Evolutionary conservation across 2,329 filamentous ascomycete species (phyloP), one percentile per base, ranked within the genome.

Genomic region (Ophiocordyceps polyrhachis-furcata): DNA sequence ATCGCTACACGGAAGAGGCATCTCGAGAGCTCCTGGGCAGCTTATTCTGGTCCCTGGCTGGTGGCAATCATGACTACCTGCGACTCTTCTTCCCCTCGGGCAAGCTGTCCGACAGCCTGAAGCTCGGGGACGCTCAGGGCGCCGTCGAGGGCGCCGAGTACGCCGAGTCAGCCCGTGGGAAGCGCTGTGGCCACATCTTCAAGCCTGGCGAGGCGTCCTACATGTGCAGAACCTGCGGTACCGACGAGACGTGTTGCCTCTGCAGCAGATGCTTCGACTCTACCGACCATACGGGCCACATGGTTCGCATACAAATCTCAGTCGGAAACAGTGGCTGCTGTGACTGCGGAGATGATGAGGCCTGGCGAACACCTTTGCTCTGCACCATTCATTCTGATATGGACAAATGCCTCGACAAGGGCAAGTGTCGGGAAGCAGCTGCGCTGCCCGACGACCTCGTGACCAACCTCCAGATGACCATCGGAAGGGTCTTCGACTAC

Each of bases 101-200:
- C 13, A 72, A 71, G 38, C 74, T 81, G 9, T 65, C 70, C 25
- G 62, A 68, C n/a, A 66, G 65, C 41, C 81, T 88, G 73, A 91
- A 83, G 61, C 69, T 98, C 37, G 76, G 82, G 49, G 79, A 85
- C 53, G 88, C 88, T 15, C 93, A 98, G 58, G 89, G 88, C 17
- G 85, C 85, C n/a, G 72, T 86, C 47, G 87, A 94, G 56, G 89
- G 91, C 12, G 86, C 89, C 29, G 93, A 98, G 61, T 98, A 96
- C 59, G 91, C 86, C 19, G 83, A 89, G 52, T 82, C 83, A 7
- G 91, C 91, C 14, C 78, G 86, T 52, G 91, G 93, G 45, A 93
- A 93, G 62, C 81, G 87, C 42, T 98, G 91, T 60, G 93, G 91
- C 4, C 93, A 98, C 66, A 96, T 98, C 49, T 94, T 98, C 71